Evolutionary conservation across 495 filamentous ascomycete species (phyloP).

Genomic region (Baudoinia panamericana): DNA sequence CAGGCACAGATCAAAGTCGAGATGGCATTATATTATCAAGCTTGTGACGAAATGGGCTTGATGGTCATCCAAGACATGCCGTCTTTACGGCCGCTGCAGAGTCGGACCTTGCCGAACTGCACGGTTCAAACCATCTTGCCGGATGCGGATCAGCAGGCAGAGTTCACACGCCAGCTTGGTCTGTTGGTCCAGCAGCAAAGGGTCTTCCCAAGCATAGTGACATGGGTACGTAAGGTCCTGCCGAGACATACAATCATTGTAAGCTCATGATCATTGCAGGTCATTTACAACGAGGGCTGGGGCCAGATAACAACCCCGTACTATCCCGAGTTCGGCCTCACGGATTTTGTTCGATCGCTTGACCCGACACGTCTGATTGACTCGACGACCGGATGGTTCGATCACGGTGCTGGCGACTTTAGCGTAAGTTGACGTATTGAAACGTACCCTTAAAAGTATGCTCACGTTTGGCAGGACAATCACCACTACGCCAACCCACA

Average conservation of each 20-base stretch:
- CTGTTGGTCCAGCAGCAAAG: conserved; percentile 47
- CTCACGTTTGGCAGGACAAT: conserved; percentile 39
- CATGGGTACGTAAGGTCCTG: conserved; percentile 29
- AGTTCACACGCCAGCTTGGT: conserved; percentile 51
- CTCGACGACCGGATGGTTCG: conserved; percentile 47
- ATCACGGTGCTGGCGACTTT: conserved; percentile 47
- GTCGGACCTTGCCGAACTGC: conserved; percentile 9
- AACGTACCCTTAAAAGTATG: not conserved
- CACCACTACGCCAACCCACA: conserved; percentile 61
- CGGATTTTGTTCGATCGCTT: conserved; percentile 37
- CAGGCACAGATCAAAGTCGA: conserved; percentile 51
- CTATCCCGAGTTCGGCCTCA: conserved; percentile 44
- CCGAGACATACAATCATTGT: not conserved
- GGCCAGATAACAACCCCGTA: conserved; percentile 41
- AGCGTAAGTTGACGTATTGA: conserved; percentile 27
- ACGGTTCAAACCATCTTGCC: conserved; percentile 27
- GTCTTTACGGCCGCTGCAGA: conserved; percentile 33
- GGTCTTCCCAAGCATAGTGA: conserved; percentile 46
- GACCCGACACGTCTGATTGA: conserved; percentile 51
- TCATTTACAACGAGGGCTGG: conserved; percentile 65
- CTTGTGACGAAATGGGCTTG: conserved; percentile 50
- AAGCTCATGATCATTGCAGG: conserved; percentile 21
- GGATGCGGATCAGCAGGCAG: conserved; percentile 38
- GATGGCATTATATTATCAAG: conserved; percentile 50
- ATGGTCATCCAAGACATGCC: conserved; percentile 61